phyloP scores from a whole-genome alignment of 2,329 filamentous ascomycete species.

The Chaetomium sp. region DNA sequence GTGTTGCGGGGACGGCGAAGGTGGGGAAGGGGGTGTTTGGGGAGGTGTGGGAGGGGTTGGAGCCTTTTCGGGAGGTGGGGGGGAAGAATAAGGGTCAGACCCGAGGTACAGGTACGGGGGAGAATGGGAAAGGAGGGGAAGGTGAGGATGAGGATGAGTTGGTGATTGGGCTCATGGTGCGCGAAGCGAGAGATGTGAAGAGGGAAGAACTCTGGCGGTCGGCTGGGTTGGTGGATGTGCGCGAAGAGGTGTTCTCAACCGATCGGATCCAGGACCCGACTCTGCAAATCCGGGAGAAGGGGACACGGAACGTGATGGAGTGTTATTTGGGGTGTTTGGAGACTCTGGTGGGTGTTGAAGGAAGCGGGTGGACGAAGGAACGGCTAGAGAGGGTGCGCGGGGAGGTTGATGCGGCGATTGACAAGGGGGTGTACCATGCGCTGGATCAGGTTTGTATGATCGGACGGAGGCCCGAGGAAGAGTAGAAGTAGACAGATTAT shows the following conservation, averaged over 20 bases:
- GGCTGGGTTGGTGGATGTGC: conserved; percentile 14
- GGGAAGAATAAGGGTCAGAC: too few relatives aligned
- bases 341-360: conserved; percentile 7
- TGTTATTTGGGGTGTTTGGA: conserved; percentile 15
- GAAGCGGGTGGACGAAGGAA: conserved; percentile 9
- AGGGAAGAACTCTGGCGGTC: conserved; percentile 1
- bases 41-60: too few relatives aligned
- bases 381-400: background rate
- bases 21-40: too few relatives aligned
- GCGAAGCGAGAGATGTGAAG: conserved; percentile 7
- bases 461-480: conserved; percentile 6
- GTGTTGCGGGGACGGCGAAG: background rate
- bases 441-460: conserved; percentile 18
- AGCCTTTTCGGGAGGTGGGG: too few relatives aligned
- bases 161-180: conserved; percentile 17
- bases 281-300: conserved; percentile 12
- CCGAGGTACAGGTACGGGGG: too few relatives aligned
- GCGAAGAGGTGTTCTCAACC: conserved; percentile 20
- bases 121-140: background rate
- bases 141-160: background rate
- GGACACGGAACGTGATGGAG: conserved; percentile 17
- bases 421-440: conserved; percentile 17
- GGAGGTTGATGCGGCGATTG: conserved; percentile 2
- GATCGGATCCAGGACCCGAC: conserved; percentile 16
- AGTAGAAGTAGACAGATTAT: too few relatives aligned